Evolutionary conservation across 106 monocot species (phyloP).

Genomic region (Xerophyta viscosa): DNA sequence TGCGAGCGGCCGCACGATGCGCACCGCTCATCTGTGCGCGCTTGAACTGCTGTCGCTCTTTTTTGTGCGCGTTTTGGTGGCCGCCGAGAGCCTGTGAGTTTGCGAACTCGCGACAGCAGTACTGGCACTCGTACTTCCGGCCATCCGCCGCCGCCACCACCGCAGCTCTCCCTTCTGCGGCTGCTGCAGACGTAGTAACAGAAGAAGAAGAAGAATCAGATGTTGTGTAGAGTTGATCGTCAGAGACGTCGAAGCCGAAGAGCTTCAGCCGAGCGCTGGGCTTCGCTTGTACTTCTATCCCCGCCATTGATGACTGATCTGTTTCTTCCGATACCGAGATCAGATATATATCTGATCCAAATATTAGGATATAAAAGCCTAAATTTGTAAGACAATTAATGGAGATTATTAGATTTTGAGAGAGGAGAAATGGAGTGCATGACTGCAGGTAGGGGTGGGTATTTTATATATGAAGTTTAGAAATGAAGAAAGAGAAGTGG

Average conservation of each 20-base stretch:
- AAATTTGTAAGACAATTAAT: too few species aligned
- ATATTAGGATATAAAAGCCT: too few species aligned
- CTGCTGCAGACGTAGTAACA: background rate
- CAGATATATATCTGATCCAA: too few species aligned
- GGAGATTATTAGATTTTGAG: too few species aligned
- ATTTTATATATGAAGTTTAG: too few species aligned
- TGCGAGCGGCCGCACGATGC: slow-evolving; percentile 24
- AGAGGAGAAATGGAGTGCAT: too few species aligned
- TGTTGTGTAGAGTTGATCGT: slow-evolving; percentile 4
- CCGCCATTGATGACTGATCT: background rate
- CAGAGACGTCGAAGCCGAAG: slow-evolving; percentile 41
- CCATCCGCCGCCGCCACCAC: slow-evolving; percentile 7
- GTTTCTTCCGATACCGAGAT: too few species aligned
- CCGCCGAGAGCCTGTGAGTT: slow-evolving; percentile 43
- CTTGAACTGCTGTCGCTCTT: slow-evolving; percentile 40
- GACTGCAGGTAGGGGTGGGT: too few species aligned
- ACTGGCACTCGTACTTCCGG: slow-evolving; percentile 64
- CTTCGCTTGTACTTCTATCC: slow-evolving; percentile 1
- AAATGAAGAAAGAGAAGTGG: too few species aligned
- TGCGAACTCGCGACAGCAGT: slow-evolving; percentile 52
- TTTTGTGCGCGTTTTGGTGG: slow-evolving; percentile 54
- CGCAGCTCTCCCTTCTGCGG: background rate
- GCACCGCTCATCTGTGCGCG: too few species aligned
- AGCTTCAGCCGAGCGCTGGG: slow-evolving; percentile 26
- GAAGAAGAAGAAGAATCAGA: background rate